A percentile compares a stretch with the other conserved stretches of the same genome.
Conservation (phyloP, 78 protist species). For the Pigoraptor vietnamica region DNA sequence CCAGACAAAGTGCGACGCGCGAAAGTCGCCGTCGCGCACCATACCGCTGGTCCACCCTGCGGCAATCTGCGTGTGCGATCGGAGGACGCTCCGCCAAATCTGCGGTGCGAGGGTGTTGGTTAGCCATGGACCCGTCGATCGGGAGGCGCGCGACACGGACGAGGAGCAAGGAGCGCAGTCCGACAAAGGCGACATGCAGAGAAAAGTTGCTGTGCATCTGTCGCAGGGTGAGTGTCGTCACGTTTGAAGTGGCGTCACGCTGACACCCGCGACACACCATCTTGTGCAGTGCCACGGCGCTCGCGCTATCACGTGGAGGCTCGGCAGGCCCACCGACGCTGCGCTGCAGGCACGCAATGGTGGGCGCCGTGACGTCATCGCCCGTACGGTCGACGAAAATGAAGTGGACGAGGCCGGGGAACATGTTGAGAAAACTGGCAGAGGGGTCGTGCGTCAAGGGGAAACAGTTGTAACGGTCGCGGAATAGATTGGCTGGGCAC, state of each 20-base stretch:
- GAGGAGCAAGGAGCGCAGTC: no score
- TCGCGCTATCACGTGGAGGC: not conserved
- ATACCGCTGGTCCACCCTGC: not conserved
- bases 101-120: no score
- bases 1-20: not conserved
- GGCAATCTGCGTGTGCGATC: not conserved
- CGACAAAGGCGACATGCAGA: no score
- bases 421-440: not conserved
- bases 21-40: not conserved
- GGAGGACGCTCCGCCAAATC: not conserved
- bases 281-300: not conserved
- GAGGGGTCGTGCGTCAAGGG: no score
- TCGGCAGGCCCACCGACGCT: not conserved
- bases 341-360: not conserved
- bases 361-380: not conserved
- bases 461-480: no score
- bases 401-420: not conserved
- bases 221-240: no score
- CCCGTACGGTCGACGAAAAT: not conserved
- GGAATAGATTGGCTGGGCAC: not conserved
- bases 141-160: no score
- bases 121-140: no score
- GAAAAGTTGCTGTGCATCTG: no score
- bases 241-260: no score
- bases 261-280: no score